Percentiles rank a stretch among this genome's conserved stretches.
phyloP scores from a whole-genome alignment of 176 grass and related monocot species.

The Triticum dicoccoides region DNA sequence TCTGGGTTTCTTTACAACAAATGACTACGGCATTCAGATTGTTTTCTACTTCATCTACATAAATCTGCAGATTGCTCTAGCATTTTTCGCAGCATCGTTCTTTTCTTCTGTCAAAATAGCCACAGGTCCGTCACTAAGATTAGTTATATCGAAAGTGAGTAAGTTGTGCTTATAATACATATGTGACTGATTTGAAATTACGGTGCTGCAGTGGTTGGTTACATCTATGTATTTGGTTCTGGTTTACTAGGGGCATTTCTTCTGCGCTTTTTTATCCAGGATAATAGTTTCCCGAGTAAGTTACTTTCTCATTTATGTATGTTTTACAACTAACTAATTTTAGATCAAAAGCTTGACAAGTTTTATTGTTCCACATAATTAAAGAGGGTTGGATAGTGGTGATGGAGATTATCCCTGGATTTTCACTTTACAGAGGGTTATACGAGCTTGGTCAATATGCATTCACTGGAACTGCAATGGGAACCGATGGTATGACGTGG shows the following conservation, averaged over 20 bases:
- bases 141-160: neutral
- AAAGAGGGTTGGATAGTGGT: constrained; percentile 63
- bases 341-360: constrained; percentile 1
- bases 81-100: constrained; percentile 54
- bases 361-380: constrained; percentile 1
- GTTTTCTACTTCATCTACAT: constrained; percentile 65
- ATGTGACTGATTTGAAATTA: constrained; percentile 2
- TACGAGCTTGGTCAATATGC: constrained; percentile 71
- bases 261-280: constrained; percentile 56
- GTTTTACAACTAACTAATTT: neutral
- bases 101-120: constrained; percentile 60
- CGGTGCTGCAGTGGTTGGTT: constrained; percentile 60
- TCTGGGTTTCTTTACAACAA: constrained; percentile 62
- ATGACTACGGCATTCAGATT: constrained; percentile 55
- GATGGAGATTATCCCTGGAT: constrained; percentile 84
- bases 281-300: constrained; percentile 70
- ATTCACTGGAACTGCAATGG: constrained; percentile 44
- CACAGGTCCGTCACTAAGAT: constrained; percentile 42
- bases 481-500: constrained; percentile 71
- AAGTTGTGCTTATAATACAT: neutral
- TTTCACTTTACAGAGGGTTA: constrained; percentile 75
- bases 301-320: neutral
- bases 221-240: constrained; percentile 86
- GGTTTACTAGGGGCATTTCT: constrained; percentile 70
- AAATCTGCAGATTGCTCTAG: constrained; percentile 72